Evolutionary conservation across 768 basidiomycete species (phyloP), one percentile per base, ranked within the genome.

Genomic region (Neoboletus brunneissimus): DNA sequence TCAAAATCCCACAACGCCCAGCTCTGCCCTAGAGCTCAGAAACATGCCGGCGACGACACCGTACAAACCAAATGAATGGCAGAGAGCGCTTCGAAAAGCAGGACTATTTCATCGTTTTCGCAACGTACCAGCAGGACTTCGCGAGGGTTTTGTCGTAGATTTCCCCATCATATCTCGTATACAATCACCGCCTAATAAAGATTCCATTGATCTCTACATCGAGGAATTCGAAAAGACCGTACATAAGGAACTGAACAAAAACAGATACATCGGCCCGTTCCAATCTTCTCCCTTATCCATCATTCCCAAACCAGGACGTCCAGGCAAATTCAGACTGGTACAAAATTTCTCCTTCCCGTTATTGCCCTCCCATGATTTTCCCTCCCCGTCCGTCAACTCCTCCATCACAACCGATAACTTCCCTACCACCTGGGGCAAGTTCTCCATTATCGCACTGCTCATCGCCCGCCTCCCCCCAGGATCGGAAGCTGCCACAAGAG

Each of bases 331-430:
- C 9, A 29, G 29, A 29, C 5, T 59, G 1, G 2, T 59, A 0
- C 55, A 57, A 4, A 59, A 57, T 0, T 57, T 51, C 3, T 60
- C 59, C 0, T 54, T 54, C 3, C 56, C 43, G 0, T 5, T 37
- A 7, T 1, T 3, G 1, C 32, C 44, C 0, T n/a, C 23, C 0
- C 1, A 18, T 0, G 0, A 2, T 0, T 9, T 20, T 2, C 42
- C 48, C 0, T 9, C 2, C 0, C 44, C 35, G 0, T 58, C 48
- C 1, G 42, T 51, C 0, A 60, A 60, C n/a, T 46, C 44, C 0
- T 1, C 2, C 2, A 20, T 54, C 0, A 1, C 10, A 5, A 0
- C 38, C 0, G 0, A 6, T 0, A 3, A 46, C 0, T 58, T 58
- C 22, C 56, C 34, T 0, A 0, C 38, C 0, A 31, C 27, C 0